Evolutionary conservation across 2,329 filamentous ascomycete species (phyloP).

Genomic region (Daldinia eschscholtzii): DNA sequence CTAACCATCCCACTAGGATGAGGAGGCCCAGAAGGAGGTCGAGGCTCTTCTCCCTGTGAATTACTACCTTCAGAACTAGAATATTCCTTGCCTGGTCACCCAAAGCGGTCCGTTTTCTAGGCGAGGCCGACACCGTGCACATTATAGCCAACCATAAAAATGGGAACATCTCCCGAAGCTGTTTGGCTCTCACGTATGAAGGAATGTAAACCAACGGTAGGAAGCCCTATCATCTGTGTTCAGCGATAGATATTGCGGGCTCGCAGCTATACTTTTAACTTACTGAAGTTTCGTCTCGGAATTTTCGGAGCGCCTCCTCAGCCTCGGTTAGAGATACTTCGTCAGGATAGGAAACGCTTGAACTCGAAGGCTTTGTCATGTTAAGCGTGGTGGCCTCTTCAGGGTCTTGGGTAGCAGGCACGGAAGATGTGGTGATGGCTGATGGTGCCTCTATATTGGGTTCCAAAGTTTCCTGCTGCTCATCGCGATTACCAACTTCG

Average conservation of each 20-base stretch:
- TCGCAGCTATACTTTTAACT: background rate
- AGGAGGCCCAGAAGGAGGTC: slow-evolving; percentile 40
- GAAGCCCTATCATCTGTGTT: slow-evolving; percentile 19
- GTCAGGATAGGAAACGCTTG: background rate
- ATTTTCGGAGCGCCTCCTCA: background rate
- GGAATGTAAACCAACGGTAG: slow-evolving; percentile 41
- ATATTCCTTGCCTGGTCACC: slow-evolving; percentile 12
- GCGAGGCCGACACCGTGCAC: slow-evolving; percentile 14
- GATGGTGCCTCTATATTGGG: slow-evolving; percentile 8
- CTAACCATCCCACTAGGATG: slow-evolving; percentile 35
- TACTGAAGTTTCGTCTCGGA: background rate
- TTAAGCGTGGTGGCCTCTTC: background rate
- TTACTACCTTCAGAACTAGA: slow-evolving; percentile 34
- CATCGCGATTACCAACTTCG: background rate
- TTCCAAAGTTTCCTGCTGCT: background rate
- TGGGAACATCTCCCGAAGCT: slow-evolving; percentile 32
- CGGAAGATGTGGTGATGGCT: slow-evolving; percentile 10
- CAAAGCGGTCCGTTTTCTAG: slow-evolving; percentile 5
- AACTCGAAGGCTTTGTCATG: background rate
- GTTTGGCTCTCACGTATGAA: slow-evolving; percentile 31
- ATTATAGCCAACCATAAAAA: slow-evolving; percentile 42
- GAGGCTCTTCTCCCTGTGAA: slow-evolving; percentile 35
- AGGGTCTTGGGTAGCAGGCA: slow-evolving; percentile 13
- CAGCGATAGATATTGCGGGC: background rate
- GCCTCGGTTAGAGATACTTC: background rate